Conservation (phyloP, 2,329 filamentous ascomycete species). For the Atkinsonella texensis region DNA sequence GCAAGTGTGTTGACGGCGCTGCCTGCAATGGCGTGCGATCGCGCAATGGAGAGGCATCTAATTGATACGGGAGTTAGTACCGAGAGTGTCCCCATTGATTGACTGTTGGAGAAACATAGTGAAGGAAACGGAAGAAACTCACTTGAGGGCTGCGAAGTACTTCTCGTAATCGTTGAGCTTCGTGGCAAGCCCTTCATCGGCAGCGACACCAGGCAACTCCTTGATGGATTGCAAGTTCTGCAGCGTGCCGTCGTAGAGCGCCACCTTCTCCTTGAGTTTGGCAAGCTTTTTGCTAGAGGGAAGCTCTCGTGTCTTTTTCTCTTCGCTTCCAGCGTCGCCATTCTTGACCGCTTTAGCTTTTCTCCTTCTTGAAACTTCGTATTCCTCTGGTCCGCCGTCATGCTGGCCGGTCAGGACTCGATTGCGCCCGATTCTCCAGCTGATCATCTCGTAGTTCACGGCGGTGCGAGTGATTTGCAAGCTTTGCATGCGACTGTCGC, state of each 20-base stretch:
- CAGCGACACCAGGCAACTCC: conserved; percentile 79
- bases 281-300: conserved; percentile 64
- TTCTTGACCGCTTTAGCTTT: conserved; percentile 20
- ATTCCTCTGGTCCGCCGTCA: conserved; percentile 57
- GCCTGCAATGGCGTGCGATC: conserved; percentile 66
- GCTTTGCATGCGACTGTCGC: conserved; percentile 80
- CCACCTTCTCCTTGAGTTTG: conserved; percentile 72
- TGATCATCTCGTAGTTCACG: conserved; percentile 87
- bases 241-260: conserved; percentile 81
- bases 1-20: conserved; percentile 73
- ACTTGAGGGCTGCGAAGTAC: conserved; percentile 88
- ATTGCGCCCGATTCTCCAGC: conserved; percentile 90
- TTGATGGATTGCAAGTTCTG: conserved; percentile 86
- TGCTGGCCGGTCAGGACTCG: conserved; percentile 72
- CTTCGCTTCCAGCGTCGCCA: conserved; percentile 21
- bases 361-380: conserved; percentile 38
- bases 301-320: conserved; percentile 43
- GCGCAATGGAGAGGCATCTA: conserved; percentile 72
- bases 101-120: too few species aligned
- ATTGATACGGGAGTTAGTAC: neutral
- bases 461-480: conserved; percentile 86
- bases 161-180: conserved; percentile 67
- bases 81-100: too few species aligned
- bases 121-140: conserved; percentile 19
- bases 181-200: conserved; percentile 62